A percentile compares a stretch with the other conserved stretches of the same genome.
Conservation (phyloP, 495 filamentous ascomycete genomes). For the Recurvomyces mirabilis region DNA sequence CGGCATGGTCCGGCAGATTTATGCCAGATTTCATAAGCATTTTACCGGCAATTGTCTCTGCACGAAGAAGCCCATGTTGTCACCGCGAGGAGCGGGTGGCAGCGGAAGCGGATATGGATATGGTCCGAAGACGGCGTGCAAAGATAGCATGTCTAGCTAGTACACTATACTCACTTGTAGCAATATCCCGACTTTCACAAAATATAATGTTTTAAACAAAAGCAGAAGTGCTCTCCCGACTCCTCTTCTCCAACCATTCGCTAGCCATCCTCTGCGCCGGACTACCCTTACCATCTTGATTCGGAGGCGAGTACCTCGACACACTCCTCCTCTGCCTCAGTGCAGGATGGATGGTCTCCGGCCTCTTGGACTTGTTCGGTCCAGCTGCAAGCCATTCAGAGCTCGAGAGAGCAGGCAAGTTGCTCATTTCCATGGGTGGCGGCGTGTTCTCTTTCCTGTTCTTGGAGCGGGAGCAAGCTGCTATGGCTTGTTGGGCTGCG, state of each 20-base stretch:
- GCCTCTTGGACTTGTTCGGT: slow-evolving; percentile 1
- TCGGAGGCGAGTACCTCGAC: slow-evolving; percentile 7
- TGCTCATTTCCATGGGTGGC: background rate
- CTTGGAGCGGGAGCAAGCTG: background rate
- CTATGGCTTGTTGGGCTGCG: slow-evolving; percentile 1
- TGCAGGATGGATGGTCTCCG: slow-evolving; percentile 7
- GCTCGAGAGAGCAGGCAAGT: slow-evolving; percentile 11
- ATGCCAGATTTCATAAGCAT: no score
- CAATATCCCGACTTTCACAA: no score
- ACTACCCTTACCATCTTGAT: slow-evolving; percentile 11
- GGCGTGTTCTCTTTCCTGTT: slow-evolving; percentile 20
- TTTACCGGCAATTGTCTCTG: no score
- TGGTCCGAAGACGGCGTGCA: no score
- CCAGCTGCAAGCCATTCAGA: slow-evolving; percentile 19
- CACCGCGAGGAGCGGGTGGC: no score
- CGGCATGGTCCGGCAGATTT: no score
- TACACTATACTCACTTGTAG: no score
- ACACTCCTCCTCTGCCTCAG: background rate
- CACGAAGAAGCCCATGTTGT: no score
- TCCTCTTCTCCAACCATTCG: slow-evolving; percentile 23
- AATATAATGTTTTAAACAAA: no score
- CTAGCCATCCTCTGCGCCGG: slow-evolving; percentile 27
- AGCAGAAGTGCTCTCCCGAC: slow-evolving; percentile 14
- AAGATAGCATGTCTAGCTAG: no score
- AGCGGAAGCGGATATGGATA: no score